Percentiles rank a stretch among this genome's conserved stretches.
Evolutionary conservation across 129 eudicot genomes (phyloP).

Genomic region (Centella asiatica): DNA sequence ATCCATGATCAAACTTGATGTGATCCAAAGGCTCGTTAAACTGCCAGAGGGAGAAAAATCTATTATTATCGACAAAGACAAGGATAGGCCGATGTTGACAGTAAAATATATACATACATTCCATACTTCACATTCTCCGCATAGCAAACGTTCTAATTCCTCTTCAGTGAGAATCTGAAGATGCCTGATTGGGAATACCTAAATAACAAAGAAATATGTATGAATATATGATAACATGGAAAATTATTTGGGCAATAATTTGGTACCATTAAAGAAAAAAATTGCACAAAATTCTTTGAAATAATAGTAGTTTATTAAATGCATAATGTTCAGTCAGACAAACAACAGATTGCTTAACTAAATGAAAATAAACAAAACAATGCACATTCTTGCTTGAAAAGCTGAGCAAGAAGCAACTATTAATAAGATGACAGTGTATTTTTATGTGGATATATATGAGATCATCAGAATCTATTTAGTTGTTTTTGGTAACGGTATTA

Average conservation of each 20-base stretch:
- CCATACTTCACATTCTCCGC: slow-evolving; percentile 88
- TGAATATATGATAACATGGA: not conserved
- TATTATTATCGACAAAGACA: not conserved
- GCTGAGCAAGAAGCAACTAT: too few relatives aligned
- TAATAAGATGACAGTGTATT: too few relatives aligned
- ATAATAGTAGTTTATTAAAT: too few relatives aligned
- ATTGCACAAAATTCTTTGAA: not conserved
- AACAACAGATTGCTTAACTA: too few relatives aligned
- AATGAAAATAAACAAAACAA: too few relatives aligned
- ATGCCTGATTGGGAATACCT: slow-evolving; percentile 66
- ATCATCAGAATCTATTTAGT: too few relatives aligned
- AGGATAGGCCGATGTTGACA: not conserved
- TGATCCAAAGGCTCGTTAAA: slow-evolving; percentile 65
- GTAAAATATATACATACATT: slow-evolving; percentile 41
- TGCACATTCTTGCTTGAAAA: too few relatives aligned
- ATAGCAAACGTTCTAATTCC: slow-evolving; percentile 73
- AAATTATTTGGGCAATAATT: not conserved
- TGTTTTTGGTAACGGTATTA: too few relatives aligned
- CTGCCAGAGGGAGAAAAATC: slow-evolving; percentile 38
- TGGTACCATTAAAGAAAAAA: too few relatives aligned
- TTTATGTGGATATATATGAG: too few relatives aligned
- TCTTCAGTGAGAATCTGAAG: slow-evolving; percentile 77
- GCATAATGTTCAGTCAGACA: too few relatives aligned
- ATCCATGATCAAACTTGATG: slow-evolving; percentile 96
- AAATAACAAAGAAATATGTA: not conserved